Percentiles rank a stretch among this genome's conserved stretches.
Conservation (phyloP, 345 rosid species). For the Eucalyptus pauciflora region DNA sequence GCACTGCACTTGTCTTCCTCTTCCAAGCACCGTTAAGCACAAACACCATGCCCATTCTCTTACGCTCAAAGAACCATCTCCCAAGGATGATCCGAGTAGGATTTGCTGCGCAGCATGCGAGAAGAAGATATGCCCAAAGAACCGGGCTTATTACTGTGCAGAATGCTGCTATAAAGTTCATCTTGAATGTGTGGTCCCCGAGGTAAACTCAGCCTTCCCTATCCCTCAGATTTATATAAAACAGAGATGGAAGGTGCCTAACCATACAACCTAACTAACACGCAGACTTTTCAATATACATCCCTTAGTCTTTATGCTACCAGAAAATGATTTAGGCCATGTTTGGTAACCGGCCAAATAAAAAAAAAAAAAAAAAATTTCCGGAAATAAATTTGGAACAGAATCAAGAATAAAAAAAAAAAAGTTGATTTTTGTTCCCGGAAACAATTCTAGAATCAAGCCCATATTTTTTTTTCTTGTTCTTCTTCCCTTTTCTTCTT, state of each 20-base stretch:
- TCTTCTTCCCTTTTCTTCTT: no score
- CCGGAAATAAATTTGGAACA: no score
- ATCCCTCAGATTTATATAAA: background rate
- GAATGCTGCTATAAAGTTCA: constrained; percentile 1
- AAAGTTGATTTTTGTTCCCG: no score
- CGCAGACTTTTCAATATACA: background rate
- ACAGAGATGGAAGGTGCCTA: background rate
- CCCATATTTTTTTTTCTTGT: no score
- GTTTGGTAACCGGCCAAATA: no score
- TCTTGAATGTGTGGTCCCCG: background rate
- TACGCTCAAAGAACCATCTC: background rate
- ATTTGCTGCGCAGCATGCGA: background rate
- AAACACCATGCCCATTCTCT: background rate
- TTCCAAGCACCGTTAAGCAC: background rate
- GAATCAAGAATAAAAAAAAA: no score
- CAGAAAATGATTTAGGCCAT: background rate
- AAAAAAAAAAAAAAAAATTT: no score
- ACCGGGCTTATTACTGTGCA: background rate
- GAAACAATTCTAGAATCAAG: no score
- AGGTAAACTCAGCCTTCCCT: background rate
- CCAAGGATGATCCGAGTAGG: background rate
- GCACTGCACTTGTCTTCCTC: background rate
- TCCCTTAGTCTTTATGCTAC: background rate
- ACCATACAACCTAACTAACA: background rate
- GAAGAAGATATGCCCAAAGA: background rate